phyloP scores from a whole-genome alignment of 1,284 basidiomycete genomes.

The Leccinum ponderosum region DNA sequence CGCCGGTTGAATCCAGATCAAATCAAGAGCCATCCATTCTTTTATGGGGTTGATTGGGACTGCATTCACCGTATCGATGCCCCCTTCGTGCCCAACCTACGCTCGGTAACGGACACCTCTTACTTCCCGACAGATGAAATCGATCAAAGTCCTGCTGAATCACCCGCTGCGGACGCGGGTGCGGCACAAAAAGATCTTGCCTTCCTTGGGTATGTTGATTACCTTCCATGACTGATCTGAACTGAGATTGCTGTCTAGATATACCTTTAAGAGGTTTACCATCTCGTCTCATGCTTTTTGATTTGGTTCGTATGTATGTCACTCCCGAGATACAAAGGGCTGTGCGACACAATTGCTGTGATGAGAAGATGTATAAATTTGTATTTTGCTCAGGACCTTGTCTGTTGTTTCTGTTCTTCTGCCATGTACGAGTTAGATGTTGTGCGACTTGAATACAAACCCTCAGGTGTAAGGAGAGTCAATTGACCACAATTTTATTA shows the following conservation, averaged over 20 bases:
- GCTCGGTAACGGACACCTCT: slow-evolving; percentile 91
- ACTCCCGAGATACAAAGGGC: neutral
- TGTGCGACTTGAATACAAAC: neutral
- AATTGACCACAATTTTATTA: too few relatives aligned
- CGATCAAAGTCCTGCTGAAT: slow-evolving; percentile 80
- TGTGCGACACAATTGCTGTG: neutral
- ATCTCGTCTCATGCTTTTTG: slow-evolving; percentile 43
- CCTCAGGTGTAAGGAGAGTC: too few relatives aligned
- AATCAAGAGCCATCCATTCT: slow-evolving; percentile 94
- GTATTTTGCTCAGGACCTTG: slow-evolving; percentile 4
- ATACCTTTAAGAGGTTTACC: slow-evolving; percentile 77
- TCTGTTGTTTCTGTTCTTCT: neutral
- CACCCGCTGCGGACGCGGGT: slow-evolving; percentile 51
- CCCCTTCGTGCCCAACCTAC: slow-evolving; percentile 92
- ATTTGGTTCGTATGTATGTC: slow-evolving; percentile 9
- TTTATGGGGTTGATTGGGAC: slow-evolving; percentile 96
- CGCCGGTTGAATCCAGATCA: slow-evolving; percentile 82
- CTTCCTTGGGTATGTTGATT: slow-evolving; percentile 77
- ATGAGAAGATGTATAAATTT: slow-evolving; percentile 1
- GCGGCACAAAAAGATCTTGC: slow-evolving; percentile 84
- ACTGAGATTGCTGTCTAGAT: slow-evolving; percentile 41
- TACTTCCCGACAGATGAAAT: slow-evolving; percentile 99
- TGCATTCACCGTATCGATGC: slow-evolving; percentile 89
- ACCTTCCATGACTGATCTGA: neutral
- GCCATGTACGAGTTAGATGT: slow-evolving; percentile 3